Evolutionary conservation across 2,329 filamentous ascomycete genomes (phyloP), one percentile per base, ranked within the genome.

Genomic region (Cercospora brassicicola): DNA sequence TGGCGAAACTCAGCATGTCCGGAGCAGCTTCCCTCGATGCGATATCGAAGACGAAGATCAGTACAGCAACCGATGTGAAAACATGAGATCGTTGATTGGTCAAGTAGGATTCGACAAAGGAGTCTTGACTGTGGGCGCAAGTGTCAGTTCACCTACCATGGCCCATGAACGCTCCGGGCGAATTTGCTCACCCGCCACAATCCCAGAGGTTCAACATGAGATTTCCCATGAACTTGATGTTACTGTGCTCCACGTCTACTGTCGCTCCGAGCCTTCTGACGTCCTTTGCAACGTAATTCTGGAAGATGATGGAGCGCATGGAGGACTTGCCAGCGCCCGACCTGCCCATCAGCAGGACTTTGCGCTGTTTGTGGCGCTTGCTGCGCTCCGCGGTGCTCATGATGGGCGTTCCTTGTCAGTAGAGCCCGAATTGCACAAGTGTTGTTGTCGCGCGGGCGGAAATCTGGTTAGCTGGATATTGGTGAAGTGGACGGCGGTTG

Each of bases 11-110:
- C 66, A 94, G 89, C 62, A 98, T 88, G 79, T 99, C 95, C 75
- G 93, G 91, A 70, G 95, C 92, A 75, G 97, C 93, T 79, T 98
- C 95, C 78, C 93, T 91, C 18, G 92, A 96, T 80, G 98, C 95
- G 73, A 98, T 96, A 79, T 99, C 95, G 82, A 99, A 99, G 80
- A 99, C 95, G 83, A 99, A 99, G 81, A 99, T 98, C 67, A 99
- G 88, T 62, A 98, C 95, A 61, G 94, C 94, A 69, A 97, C 95
- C 79, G 95, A 94, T 77, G 90, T 93, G 83, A 99, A 99, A 80
- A 99, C 94, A 81, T 98, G 95, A 65, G 93, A 90, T 68, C 95
- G 92, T 82, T 98, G 95, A 76, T 96, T 92, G 15, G 92, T 94
- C 69, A 99, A 90, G 83, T 98, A 99, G 80, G 96, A 97, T 78